phyloP scores from a whole-genome alignment of 768 basidiomycete genomes.

The Boletus coccyginus region DNA sequence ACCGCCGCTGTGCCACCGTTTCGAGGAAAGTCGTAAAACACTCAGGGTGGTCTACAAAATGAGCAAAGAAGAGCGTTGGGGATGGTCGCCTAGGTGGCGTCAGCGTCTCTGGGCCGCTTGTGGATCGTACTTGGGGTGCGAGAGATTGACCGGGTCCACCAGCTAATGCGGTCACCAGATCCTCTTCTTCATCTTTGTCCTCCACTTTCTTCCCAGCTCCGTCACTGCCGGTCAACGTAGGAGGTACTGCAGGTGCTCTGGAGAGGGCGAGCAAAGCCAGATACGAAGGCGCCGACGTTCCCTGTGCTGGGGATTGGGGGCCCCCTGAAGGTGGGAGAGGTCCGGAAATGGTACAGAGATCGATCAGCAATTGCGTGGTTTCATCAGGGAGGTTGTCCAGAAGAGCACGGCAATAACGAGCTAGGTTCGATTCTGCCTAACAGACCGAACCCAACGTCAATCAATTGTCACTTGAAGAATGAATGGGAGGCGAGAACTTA shows the following conservation, averaged over 20 bases:
- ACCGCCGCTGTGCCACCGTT: conserved; percentile 73
- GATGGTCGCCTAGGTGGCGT: conserved; percentile 60
- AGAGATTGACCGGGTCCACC: conserved; percentile 29
- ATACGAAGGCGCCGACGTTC: conserved; percentile 54
- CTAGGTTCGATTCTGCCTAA: conserved; percentile 85
- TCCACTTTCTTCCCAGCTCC: conserved; percentile 20
- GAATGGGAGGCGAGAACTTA: conserved; percentile 39
- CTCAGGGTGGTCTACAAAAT: conserved; percentile 86
- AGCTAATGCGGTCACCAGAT: conserved; percentile 11
- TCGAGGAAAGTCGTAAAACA: conserved; percentile 89
- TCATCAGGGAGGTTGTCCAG: conserved; percentile 79
- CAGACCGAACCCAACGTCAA: neutral
- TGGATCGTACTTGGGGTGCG: conserved; percentile 4
- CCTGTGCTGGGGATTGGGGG: conserved; percentile 23
- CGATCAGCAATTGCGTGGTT: conserved; percentile 88
- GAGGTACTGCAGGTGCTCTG: conserved; percentile 44
- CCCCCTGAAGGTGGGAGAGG: conserved; percentile 37
- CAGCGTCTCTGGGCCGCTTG: conserved; percentile 14
- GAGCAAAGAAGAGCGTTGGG: conserved; percentile 85
- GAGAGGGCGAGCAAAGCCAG: conserved; percentile 79
- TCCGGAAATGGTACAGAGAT: conserved; percentile 75
- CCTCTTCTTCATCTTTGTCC: conserved; percentile 16
- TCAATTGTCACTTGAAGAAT: neutral
- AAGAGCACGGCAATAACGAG: conserved; percentile 85
- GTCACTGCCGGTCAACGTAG: conserved; percentile 38